Conservation (phyloP, 163 green algal genomes). For the Scenedesmus sp. region DNA sequence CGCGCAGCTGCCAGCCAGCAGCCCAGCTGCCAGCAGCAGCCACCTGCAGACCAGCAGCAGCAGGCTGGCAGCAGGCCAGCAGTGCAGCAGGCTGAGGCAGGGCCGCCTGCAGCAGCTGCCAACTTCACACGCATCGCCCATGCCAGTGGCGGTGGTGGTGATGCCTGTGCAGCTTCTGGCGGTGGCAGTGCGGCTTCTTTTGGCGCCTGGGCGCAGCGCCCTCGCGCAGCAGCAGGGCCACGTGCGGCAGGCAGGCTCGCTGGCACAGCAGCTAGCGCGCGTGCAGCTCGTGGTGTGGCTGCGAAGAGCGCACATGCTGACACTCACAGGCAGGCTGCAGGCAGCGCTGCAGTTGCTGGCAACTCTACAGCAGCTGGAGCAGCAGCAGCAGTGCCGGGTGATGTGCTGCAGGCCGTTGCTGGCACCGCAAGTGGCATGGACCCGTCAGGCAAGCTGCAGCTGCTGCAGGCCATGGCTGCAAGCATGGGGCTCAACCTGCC, state of each 20-base stretch:
- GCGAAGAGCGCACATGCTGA: background rate
- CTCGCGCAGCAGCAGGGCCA: background rate
- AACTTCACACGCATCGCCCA: background rate
- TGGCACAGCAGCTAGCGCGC: background rate
- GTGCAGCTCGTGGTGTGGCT: background rate
- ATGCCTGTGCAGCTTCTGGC: constrained; percentile 11
- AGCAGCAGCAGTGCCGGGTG: background rate
- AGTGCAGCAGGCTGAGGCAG: background rate
- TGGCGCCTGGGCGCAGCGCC: background rate
- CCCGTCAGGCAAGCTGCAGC: constrained; percentile 15
- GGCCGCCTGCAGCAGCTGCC: background rate
- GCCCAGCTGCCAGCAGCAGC: background rate
- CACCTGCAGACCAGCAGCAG: background rate
- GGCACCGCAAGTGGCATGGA: background rate
- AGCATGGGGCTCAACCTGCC: constrained; percentile 9
- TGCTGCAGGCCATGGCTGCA: constrained; percentile 3
- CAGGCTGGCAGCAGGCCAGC: background rate
- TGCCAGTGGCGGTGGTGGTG: background rate
- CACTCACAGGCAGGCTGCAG: background rate
- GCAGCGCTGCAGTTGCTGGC: background rate
- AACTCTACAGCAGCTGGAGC: background rate
- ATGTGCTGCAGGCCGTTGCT: background rate
- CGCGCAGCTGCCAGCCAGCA: background rate
- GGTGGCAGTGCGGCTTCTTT: background rate
- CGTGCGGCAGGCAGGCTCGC: background rate